A percentile compares a stretch with the other conserved stretches of the same genome.
These are phyloP conservation scores for Venturia oleaginea DNA, from an alignment of 2,329 filamentous ascomycete species.

Conservation along the genomic window DNA sequence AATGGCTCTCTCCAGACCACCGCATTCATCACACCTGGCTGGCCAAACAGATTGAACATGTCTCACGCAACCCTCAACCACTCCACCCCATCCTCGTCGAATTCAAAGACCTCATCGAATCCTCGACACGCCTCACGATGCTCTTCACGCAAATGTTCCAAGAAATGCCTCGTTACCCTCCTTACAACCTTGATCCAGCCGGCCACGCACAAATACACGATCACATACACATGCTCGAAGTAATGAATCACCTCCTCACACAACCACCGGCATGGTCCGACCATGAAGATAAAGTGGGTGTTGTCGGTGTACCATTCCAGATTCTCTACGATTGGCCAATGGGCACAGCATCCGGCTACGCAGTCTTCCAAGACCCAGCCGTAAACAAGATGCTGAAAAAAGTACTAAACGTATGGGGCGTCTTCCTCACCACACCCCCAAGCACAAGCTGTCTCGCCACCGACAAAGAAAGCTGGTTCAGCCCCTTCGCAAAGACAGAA, in stretches of 20 bases:
- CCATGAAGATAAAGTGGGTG: conserved; percentile 26
- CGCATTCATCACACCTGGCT: conserved; percentile 56
- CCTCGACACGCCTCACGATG: conserved; percentile 55
- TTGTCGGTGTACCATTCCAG: conserved; percentile 49
- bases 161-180: conserved; percentile 52
- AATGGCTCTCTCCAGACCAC: conserved; percentile 57
- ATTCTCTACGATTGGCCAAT: conserved; percentile 52
- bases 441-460: conserved; percentile 31
- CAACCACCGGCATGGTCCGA: conserved; percentile 35
- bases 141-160: conserved; percentile 60
- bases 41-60: conserved; percentile 44
- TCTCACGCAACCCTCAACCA: conserved; percentile 41
- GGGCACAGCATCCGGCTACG: conserved; percentile 45
- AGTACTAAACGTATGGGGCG: conserved; percentile 41
- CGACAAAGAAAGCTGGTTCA: conserved; percentile 32
- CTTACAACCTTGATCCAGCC: conserved; percentile 53
- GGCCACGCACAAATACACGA: conserved; percentile 33
- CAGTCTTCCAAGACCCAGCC: conserved; percentile 43
- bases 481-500: conserved; percentile 17
- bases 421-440: conserved; percentile 25
- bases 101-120: conserved; percentile 58
- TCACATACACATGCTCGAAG: conserved; percentile 43
- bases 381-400: conserved; percentile 45
- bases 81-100: conserved; percentile 54
- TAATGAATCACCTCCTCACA: conserved; percentile 50